Evolutionary conservation across 148 eudicot species (phyloP).

Genomic region (Dysphania ambrosioides): DNA sequence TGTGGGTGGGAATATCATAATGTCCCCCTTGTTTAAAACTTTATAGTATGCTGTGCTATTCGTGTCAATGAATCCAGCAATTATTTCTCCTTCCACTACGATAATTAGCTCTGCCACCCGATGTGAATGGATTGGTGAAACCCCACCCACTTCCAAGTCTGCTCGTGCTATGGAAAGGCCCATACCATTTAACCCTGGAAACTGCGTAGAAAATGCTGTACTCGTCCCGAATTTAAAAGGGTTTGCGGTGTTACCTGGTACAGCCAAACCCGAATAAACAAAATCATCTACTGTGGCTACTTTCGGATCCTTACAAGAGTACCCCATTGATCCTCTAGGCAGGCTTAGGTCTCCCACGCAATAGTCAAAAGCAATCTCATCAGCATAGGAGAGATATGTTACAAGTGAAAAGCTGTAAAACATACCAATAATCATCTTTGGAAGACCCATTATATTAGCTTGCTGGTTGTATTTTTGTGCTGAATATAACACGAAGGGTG

Average conservation of each 20-base stretch:
- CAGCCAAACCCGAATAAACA: neutral
- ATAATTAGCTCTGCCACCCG: neutral
- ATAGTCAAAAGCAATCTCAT: neutral
- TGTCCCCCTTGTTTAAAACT: slow-evolving; percentile 2
- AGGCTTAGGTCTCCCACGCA: slow-evolving; percentile 3
- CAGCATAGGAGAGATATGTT: neutral
- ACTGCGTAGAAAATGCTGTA: neutral
- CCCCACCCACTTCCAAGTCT: neutral
- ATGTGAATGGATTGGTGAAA: neutral
- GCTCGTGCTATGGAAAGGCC: neutral
- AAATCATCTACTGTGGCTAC: neutral
- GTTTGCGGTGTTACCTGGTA: neutral
- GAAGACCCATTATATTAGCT: too few species aligned
- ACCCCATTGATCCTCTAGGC: neutral
- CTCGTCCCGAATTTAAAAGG: neutral
- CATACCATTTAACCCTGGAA: slow-evolving; percentile 5
- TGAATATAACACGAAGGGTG: too few species aligned
- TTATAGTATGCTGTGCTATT: neutral
- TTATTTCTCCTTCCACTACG: neutral
- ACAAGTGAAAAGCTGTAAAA: too few species aligned
- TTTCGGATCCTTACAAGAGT: neutral
- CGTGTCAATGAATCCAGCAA: slow-evolving; percentile 8
- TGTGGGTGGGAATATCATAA: neutral
- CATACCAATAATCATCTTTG: neutral
- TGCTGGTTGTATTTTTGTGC: too few species aligned